phyloP scores from a whole-genome alignment of 2,329 filamentous ascomycete species.

The Xylaria sp. region DNA sequence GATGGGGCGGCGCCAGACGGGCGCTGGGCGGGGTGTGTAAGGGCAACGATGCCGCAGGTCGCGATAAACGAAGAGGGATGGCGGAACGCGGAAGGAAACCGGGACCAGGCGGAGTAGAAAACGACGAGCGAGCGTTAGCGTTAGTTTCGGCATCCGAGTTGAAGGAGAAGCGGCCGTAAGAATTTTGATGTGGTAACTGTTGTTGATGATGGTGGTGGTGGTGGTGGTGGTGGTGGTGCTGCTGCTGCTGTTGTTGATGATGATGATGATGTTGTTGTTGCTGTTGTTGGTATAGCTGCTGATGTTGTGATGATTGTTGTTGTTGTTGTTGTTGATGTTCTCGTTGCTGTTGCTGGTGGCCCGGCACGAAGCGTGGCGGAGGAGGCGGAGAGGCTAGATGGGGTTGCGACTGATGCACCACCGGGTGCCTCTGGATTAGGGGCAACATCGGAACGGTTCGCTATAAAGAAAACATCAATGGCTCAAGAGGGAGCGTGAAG shows the following conservation, averaged over 20 bases:
- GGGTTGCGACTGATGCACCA: slow-evolving; percentile 58
- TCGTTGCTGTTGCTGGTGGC: slow-evolving; percentile 29
- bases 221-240: slow-evolving; percentile 5
- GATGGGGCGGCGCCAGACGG: slow-evolving; percentile 43
- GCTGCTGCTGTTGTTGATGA: slow-evolving; percentile 20
- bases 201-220: slow-evolving; percentile 18
- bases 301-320: background rate
- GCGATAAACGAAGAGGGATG: slow-evolving; percentile 34
- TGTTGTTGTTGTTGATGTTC: slow-evolving; percentile 14
- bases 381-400: slow-evolving; percentile 44
- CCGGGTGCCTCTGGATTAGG: slow-evolving; percentile 63
- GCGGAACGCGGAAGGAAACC: slow-evolving; percentile 39
- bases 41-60: slow-evolving; percentile 48
- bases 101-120: slow-evolving; percentile 29
- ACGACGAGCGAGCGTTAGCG: slow-evolving; percentile 27
- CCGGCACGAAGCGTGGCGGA: slow-evolving; percentile 35
- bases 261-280: slow-evolving; percentile 1
- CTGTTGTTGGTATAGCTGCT: background rate
- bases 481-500: slow-evolving; percentile 43
- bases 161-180: slow-evolving; percentile 40
- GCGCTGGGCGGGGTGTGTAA: slow-evolving; percentile 52
- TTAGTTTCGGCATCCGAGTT: background rate
- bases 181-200: background rate
- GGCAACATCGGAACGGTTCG: slow-evolving; percentile 58
- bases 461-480: slow-evolving; percentile 36